Conservation (phyloP, 306 rosid species). For the Malus domestica region ASM211411v1 NC_041797.1:28145001-28145500, state of each 20-base stretch:
- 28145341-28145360: conserved; percentile 23
- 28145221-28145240: conserved; percentile 24
- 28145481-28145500: background rate
- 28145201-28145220: conserved; percentile 47
- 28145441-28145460: background rate
- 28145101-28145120: conserved; percentile 50
- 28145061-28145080: conserved; percentile 56
- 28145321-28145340: conserved; percentile 36
- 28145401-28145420: conserved; percentile 22
- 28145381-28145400: conserved; percentile 19
- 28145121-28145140: conserved; percentile 34
- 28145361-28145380: conserved; percentile 30
- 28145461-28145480: background rate
- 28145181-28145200: background rate
- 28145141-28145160: conserved; percentile 30
- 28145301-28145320: conserved; percentile 25
- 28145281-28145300: background rate
- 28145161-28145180: conserved; percentile 1
- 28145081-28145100: conserved; percentile 80
- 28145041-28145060: conserved; percentile 44
- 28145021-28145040: conserved; percentile 53
- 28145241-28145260: conserved; percentile 36
- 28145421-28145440: conserved; percentile 14
- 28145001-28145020: conserved; percentile 67
- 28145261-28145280: conserved; percentile 11